phyloP scores from a whole-genome alignment of 192 early-diverging fungal species.

The Coemansia sp. region DNA sequence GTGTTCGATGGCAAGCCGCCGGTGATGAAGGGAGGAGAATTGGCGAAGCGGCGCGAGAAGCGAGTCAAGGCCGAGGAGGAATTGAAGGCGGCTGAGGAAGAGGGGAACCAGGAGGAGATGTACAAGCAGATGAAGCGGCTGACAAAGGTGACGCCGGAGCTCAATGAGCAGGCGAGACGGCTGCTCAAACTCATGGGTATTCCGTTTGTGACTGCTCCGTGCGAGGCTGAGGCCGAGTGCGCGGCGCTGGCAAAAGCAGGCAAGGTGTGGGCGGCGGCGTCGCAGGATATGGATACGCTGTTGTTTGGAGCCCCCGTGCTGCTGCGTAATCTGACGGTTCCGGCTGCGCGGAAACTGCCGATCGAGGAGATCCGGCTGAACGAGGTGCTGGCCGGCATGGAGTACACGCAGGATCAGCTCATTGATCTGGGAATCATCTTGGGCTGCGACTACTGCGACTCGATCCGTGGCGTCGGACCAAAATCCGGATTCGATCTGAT shows the following conservation, averaged over 20 bases:
- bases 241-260: conserved; percentile 86
- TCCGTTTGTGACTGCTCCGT: conserved; percentile 90
- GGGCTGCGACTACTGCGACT: conserved; percentile 98
- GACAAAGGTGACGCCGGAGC: conserved; percentile 91
- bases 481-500: conserved; percentile 81
- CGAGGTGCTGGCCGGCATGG: conserved; percentile 81
- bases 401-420: conserved; percentile 76
- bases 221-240: conserved; percentile 98
- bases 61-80: conserved; percentile 70
- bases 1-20: conserved; percentile 99
- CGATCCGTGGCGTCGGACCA: conserved; percentile 92
- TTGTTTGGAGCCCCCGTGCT: conserved; percentile 90
- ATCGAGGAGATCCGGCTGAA: conserved; percentile 86
- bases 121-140: conserved; percentile 85
- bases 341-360: conserved; percentile 85
- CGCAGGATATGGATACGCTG: conserved; percentile 99
- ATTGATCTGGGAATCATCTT: conserved; percentile 97
- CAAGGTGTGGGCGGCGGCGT: conserved; percentile 93
- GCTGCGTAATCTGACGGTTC: conserved; percentile 90
- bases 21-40: conserved; percentile 85
- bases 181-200: conserved; percentile 91
- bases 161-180: conserved; percentile 90
- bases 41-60: conserved; percentile 71
- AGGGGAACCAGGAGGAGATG: conserved; percentile 74
- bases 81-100: conserved; percentile 72